Percentiles rank a stretch among this genome's conserved stretches.
Evolutionary conservation across 2,329 filamentous ascomycete genomes (phyloP).

Genomic region (Arthrinium puccinioides): DNA sequence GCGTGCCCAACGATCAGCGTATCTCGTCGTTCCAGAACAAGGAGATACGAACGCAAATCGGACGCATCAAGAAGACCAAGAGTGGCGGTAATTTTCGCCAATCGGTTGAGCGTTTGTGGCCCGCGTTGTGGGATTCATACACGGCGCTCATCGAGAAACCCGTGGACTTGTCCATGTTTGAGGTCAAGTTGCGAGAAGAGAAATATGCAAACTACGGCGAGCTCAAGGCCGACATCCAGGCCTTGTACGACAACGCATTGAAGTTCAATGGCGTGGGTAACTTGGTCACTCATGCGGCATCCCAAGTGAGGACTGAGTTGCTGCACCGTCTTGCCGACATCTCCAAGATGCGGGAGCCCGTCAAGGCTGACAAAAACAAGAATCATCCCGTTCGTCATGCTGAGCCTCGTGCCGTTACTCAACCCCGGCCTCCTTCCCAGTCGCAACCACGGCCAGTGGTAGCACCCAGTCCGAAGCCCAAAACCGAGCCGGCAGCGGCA

Average conservation of each 20-base stretch:
- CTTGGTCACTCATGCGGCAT: slow-evolving; percentile 54
- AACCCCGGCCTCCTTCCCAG: slow-evolving; percentile 18
- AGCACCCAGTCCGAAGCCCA: slow-evolving; percentile 25
- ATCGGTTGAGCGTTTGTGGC: slow-evolving; percentile 69
- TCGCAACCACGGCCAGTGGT: slow-evolving; percentile 10
- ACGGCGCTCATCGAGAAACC: slow-evolving; percentile 63
- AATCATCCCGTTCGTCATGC: slow-evolving; percentile 36
- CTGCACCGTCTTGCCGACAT: slow-evolving; percentile 37
- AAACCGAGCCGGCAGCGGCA: slow-evolving; percentile 18
- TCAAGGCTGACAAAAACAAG: slow-evolving; percentile 53
- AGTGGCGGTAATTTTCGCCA: slow-evolving; percentile 67
- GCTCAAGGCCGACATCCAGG: slow-evolving; percentile 66
- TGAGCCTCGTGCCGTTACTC: slow-evolving; percentile 32
- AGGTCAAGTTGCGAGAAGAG: slow-evolving; percentile 66
- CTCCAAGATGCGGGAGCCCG: slow-evolving; percentile 42
- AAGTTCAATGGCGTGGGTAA: slow-evolving; percentile 79
- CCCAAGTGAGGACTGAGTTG: slow-evolving; percentile 48
- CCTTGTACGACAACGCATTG: slow-evolving; percentile 73
- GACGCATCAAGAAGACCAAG: slow-evolving; percentile 79
- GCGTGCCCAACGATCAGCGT: slow-evolving; percentile 33
- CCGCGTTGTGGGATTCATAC: slow-evolving; percentile 69
- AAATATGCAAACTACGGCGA: slow-evolving; percentile 64
- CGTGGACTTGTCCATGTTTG: slow-evolving; percentile 80
- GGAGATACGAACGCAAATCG: slow-evolving; percentile 50
- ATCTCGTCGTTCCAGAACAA: slow-evolving; percentile 33